Percentiles rank a stretch among this genome's conserved stretches.
phyloP scores from a whole-genome alignment of 2,329 filamentous ascomycete species.

The Magnaporthiopsis poae region DNA sequence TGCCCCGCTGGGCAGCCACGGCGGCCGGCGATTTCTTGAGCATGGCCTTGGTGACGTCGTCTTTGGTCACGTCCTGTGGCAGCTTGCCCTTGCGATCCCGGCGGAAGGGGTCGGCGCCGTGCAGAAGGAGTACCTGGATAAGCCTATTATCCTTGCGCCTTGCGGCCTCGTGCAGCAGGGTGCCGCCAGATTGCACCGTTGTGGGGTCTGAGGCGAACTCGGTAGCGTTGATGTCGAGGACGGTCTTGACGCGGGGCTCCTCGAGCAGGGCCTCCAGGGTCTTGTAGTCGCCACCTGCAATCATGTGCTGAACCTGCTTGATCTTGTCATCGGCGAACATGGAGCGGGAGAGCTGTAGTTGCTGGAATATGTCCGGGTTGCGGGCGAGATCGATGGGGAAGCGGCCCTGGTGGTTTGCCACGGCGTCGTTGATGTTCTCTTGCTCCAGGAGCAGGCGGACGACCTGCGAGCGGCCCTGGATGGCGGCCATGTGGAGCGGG shows the following conservation, averaged over 20 bases:
- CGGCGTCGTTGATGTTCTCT: slow-evolving; percentile 75
- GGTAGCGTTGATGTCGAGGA: slow-evolving; percentile 83
- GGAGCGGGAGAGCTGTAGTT: slow-evolving; percentile 80
- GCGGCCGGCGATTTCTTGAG: slow-evolving; percentile 91
- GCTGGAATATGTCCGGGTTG: slow-evolving; percentile 90
- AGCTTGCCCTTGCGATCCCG: slow-evolving; percentile 91
- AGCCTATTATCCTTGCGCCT: slow-evolving; percentile 76
- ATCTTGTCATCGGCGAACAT: slow-evolving; percentile 82
- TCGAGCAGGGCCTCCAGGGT: slow-evolving; percentile 69
- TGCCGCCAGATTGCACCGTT: slow-evolving; percentile 77
- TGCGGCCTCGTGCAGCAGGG: slow-evolving; percentile 84
- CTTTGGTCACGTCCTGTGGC: slow-evolving; percentile 90
- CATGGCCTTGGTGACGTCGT: slow-evolving; percentile 78
- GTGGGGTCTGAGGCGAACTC: slow-evolving; percentile 74
- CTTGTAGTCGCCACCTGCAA: slow-evolving; percentile 64
- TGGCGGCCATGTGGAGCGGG: slow-evolving; percentile 76
- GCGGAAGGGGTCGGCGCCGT: slow-evolving; percentile 91
- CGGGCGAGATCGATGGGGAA: slow-evolving; percentile 80
- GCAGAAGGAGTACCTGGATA: slow-evolving; percentile 80
- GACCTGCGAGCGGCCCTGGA: slow-evolving; percentile 67
- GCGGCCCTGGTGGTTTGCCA: slow-evolving; percentile 75
- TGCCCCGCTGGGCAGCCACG: slow-evolving; percentile 83
- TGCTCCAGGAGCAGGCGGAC: slow-evolving; percentile 78
- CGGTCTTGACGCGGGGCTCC: slow-evolving; percentile 74
- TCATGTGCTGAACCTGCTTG: slow-evolving; percentile 70